Percentiles rank a stretch among this genome's conserved stretches.
Evolutionary conservation across 2,329 filamentous ascomycete species (phyloP).

Genomic region (Diaporthe vaccinii): DNA sequence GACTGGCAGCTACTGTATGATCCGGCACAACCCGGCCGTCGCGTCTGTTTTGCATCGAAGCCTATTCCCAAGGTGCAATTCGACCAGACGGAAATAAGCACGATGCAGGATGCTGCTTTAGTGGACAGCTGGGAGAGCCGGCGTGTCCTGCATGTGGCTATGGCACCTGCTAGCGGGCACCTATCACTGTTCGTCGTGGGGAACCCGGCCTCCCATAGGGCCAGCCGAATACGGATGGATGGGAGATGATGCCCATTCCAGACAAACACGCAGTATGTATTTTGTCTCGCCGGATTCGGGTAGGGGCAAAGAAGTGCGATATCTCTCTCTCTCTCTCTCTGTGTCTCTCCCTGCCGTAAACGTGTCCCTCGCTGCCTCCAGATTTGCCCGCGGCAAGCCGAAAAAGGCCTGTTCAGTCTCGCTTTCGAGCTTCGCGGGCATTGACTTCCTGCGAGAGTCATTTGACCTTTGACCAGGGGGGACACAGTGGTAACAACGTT

Average conservation of each 20-base stretch:
- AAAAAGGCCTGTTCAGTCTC: slow-evolving; percentile 18
- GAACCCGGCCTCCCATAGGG: slow-evolving; percentile 34
- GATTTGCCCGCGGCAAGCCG: slow-evolving; percentile 7
- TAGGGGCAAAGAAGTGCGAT: not conserved
- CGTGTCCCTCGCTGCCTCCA: not conserved
- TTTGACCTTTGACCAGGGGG: not conserved
- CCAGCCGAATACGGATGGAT: slow-evolving; percentile 19
- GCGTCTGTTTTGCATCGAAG: slow-evolving; percentile 23
- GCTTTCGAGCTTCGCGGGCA: slow-evolving; percentile 27
- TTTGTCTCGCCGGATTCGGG: slow-evolving; percentile 26
- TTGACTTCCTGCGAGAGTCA: slow-evolving; percentile 32
- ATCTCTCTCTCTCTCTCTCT: not conserved
- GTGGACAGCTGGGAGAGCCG: slow-evolving; percentile 17
- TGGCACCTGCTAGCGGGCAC: slow-evolving; percentile 33
- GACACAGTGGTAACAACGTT: slow-evolving; percentile 25
- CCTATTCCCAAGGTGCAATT: slow-evolving; percentile 17
- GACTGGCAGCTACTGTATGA: slow-evolving; percentile 17
- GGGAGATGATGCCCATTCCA: slow-evolving; percentile 2
- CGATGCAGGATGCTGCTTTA: slow-evolving; percentile 21
- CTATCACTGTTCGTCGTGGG: slow-evolving; percentile 29
- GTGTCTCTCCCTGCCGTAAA: not conserved
- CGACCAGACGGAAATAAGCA: slow-evolving; percentile 24
- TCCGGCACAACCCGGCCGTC: slow-evolving; percentile 21
- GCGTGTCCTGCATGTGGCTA: slow-evolving; percentile 23
- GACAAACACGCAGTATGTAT: slow-evolving; percentile 18